These are phyloP conservation scores for Cytospora paraplurivora DNA, from an alignment of 2,329 filamentous ascomycete species.

Conservation along the genomic window DNA sequence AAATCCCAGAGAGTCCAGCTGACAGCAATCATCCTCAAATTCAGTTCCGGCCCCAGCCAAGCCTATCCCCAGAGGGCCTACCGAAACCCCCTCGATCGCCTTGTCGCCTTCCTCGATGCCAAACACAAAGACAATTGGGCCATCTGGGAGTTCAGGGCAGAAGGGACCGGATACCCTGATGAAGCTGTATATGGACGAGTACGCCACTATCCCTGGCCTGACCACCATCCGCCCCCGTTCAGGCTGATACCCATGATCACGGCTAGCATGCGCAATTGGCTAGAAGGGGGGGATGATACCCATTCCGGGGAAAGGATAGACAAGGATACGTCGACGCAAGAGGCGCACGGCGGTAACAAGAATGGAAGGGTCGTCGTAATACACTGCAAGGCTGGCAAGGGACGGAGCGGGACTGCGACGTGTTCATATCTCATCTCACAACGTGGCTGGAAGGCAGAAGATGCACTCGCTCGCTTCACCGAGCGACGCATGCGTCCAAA, in stretches of 20 bases:
- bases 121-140: constrained; percentile 85
- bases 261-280: constrained; percentile 90
- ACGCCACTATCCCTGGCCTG: constrained; percentile 92
- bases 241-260: constrained; percentile 84
- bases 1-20: neutral
- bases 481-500: constrained; percentile 84
- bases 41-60: constrained; percentile 83
- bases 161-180: constrained; percentile 95
- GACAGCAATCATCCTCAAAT: constrained; percentile 46
- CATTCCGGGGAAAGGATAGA: constrained; percentile 27
- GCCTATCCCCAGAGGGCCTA: constrained; percentile 91
- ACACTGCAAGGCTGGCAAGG: constrained; percentile 97
- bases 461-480: constrained; percentile 64
- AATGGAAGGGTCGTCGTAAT: constrained; percentile 75
- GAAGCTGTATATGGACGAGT: constrained; percentile 82
- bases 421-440: constrained; percentile 91
- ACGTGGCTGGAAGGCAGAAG: constrained; percentile 61
- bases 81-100: constrained; percentile 84
- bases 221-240: constrained; percentile 96
- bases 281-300: constrained; percentile 53
- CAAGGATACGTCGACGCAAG: constrained; percentile 22
- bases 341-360: constrained; percentile 29
- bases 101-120: constrained; percentile 84
- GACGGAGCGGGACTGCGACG: constrained; percentile 82
- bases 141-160: constrained; percentile 97